A percentile compares a stretch with the other conserved stretches of the same genome.
These are phyloP conservation scores for Pleurozium schreberi DNA, from an alignment of 225 moss, liverwort and hornwort species.

Conservation along the genomic window DNA sequence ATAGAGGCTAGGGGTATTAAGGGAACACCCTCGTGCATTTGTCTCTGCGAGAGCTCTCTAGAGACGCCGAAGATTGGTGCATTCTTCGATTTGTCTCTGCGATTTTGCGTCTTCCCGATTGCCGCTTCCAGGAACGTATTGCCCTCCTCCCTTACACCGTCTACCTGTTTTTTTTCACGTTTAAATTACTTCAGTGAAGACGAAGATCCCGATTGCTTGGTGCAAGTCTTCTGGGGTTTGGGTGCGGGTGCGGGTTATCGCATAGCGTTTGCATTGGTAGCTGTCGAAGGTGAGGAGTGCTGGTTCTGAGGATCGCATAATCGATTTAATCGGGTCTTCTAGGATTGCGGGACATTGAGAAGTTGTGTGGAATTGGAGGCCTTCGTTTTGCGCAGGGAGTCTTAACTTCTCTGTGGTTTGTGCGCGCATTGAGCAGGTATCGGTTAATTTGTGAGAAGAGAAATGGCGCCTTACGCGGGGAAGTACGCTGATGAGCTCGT, in stretches of 20 bases:
- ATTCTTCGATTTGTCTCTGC: neutral
- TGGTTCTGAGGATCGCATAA: neutral
- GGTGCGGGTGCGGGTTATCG: too few species aligned
- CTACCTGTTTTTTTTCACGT: neutral
- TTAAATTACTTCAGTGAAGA: neutral
- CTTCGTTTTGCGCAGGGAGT: neutral
- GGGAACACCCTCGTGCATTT: neutral
- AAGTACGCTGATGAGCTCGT: neutral
- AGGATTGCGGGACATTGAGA: neutral
- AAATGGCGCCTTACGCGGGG: neutral
- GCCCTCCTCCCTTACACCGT: neutral
- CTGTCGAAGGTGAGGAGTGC: neutral
- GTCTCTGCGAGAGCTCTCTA: neutral
- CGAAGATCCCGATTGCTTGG: neutral
- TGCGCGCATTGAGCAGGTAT: neutral
- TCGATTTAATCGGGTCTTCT: neutral
- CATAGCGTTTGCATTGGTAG: neutral
- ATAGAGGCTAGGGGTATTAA: too few species aligned
- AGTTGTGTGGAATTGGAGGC: neutral
- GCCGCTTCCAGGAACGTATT: neutral
- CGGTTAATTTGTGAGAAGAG: neutral
- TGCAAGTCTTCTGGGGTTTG: neutral
- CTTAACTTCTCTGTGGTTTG: neutral
- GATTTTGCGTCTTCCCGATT: neutral
- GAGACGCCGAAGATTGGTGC: neutral